phyloP scores from a whole-genome alignment of 768 basidiomycete species.

The Hirschioporus abietinus region DNA sequence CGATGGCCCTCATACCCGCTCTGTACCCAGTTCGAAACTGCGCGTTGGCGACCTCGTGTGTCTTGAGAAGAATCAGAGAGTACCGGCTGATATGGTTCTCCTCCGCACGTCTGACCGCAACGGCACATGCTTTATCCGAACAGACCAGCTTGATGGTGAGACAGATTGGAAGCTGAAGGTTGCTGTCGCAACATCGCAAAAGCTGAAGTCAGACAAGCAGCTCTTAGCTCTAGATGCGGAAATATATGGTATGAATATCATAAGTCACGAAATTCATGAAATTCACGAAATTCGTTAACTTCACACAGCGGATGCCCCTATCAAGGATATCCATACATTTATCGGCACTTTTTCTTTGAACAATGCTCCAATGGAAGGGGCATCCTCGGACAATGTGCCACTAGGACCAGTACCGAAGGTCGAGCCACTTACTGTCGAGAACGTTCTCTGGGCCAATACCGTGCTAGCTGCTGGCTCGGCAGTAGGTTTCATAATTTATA shows the following conservation, averaged over 20 bases:
- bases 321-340: constrained; percentile 95
- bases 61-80: constrained; percentile 95
- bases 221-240: constrained; percentile 72
- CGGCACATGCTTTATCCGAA: constrained; percentile 95
- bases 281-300: not conserved
- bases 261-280: not conserved
- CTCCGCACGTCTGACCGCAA: constrained; percentile 82
- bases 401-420: constrained; percentile 41
- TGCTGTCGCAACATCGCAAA: constrained; percentile 81
- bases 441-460: constrained; percentile 95
- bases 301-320: constrained; percentile 79
- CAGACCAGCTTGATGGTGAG: constrained; percentile 97
- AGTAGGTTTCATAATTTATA: constrained; percentile 90
- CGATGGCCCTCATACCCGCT: constrained; percentile 41
- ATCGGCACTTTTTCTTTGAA: constrained; percentile 86
- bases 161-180: constrained; percentile 98
- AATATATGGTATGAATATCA: constrained; percentile 60
- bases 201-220: constrained; percentile 46
- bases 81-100: constrained; percentile 91
- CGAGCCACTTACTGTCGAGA: constrained; percentile 90
- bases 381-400: constrained; percentile 30
- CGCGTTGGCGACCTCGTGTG: constrained; percentile 88
- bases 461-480: constrained; percentile 94
- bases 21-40: constrained; percentile 82
- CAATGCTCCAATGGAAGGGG: constrained; percentile 29